Base-by-base conservation (phyloP, 306 rosid genomes). In the Rosa lucieae region DNA sequence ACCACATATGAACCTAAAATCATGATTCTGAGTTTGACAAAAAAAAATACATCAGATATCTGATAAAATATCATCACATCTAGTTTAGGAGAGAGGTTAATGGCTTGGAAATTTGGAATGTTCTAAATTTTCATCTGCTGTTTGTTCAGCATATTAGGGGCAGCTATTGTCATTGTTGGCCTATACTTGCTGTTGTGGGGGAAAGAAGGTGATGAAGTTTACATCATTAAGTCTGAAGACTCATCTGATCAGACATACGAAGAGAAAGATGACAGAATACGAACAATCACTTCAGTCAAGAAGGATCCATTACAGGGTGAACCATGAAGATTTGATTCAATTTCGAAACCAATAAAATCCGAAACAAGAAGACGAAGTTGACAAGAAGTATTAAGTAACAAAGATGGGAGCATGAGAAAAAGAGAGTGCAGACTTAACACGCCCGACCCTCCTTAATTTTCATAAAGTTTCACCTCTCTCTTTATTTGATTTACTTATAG, bases 111-210 rank as follows among this genome's bases (percentile, higher is more conserved):
- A 35, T 17, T 35, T 2, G 44, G 23, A 37, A 20, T 29, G 58
- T 44, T 44, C 63, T 44, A 58, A 43, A 32, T 21, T 12, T 81
- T 18, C 42, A 26, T 29, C 11, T 56, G 62, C 61, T 49, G 8
- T 23, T 84, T 82, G 42, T 84, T 73, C 89, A 91, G 97, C 86
- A 89, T 95, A 75, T 52, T 92, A 46, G 98, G 99, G 49, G 88
- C 92, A 75, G 14, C 76, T 42, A 78, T 85, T 48, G 96, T 95
- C 61, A 89, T 90, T 23, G 43, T 84, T 75, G 96, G 99, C 59
- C 80, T 92, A 29, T 92, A 91, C 81, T 49, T 91, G 79, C 81
- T 92, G 85, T 40, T 95, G 79, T 92, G 92, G 98, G 96, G 99
- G 26, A 91, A 95, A 89, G 92, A 87, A 84, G 81, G 81, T 39